A percentile compares a stretch with the other conserved stretches of the same genome.
Evolutionary conservation across 2,329 filamentous ascomycete genomes (phyloP).

Genomic region (Rhytidhysteron rufulum): DNA sequence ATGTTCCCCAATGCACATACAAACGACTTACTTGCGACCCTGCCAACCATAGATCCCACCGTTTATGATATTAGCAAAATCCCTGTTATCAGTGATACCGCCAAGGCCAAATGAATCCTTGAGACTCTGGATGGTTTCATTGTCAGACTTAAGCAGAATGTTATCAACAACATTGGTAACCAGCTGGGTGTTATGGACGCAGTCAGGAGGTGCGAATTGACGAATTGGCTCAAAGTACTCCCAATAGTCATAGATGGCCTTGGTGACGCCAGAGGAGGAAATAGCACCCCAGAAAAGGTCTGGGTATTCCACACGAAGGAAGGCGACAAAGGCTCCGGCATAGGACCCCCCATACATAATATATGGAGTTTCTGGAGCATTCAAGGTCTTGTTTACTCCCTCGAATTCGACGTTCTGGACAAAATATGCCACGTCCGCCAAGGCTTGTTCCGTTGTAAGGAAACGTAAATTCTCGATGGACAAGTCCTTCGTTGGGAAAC

Average conservation of each 20-base stretch:
- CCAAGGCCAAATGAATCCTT: slow-evolving; percentile 53
- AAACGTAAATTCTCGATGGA: slow-evolving; percentile 71
- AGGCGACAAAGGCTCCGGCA: slow-evolving; percentile 73
- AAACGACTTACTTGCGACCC: slow-evolving; percentile 24
- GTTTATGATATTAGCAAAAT: slow-evolving; percentile 50
- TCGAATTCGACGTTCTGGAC: slow-evolving; percentile 67
- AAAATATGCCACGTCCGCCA: slow-evolving; percentile 81
- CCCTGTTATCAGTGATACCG: slow-evolving; percentile 47
- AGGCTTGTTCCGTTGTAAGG: slow-evolving; percentile 75
- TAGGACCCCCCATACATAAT: slow-evolving; percentile 83
- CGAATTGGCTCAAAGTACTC: slow-evolving; percentile 59
- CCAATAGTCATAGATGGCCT: slow-evolving; percentile 75
- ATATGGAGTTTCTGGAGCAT: slow-evolving; percentile 62
- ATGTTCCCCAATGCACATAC: neutral
- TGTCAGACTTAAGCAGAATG: slow-evolving; percentile 50
- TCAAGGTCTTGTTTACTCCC: slow-evolving; percentile 64
- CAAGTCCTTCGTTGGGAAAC: slow-evolving; percentile 65
- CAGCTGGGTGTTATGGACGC: slow-evolving; percentile 62
- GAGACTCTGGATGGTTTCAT: slow-evolving; percentile 42
- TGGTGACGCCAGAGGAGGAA: slow-evolving; percentile 74
- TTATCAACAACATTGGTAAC: slow-evolving; percentile 57
- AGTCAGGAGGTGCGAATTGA: slow-evolving; percentile 56
- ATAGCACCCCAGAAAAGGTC: slow-evolving; percentile 76
- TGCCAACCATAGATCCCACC: slow-evolving; percentile 51
- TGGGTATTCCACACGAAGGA: slow-evolving; percentile 72